Evolutionary conservation across 2,329 filamentous ascomycete species (phyloP), one percentile per base, ranked within the genome.

Genomic region (Penicillium sp.): DNA sequence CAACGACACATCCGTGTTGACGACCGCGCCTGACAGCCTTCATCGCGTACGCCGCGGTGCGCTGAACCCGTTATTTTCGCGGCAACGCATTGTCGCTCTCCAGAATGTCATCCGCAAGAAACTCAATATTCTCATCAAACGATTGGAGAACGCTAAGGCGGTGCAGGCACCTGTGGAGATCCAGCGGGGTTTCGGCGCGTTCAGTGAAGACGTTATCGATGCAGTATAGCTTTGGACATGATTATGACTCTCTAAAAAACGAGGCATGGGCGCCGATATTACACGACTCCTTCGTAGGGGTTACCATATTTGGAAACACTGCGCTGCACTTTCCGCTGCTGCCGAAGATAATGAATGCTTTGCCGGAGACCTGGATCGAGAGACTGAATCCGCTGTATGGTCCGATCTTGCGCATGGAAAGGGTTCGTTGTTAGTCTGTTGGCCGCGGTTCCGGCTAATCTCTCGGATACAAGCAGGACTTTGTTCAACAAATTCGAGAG

Each of bases 1-100:
- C 29, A 67, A 66, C 35, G 52, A 62, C 11, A 62, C 55, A 5
- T 64, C 58, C 3, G 54, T 61, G 9, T 62, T 69, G 19, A 53
- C 70, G 6, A 81, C 78, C 0, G 66, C 74, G 21, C 67, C 73
- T 13, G 75, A 79, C 60, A 71, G 78, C 38, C 63, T 75, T 13
- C 80, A 82, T 61, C 76, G 78, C 4, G 69, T 72, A n/a, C 73
- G 80, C 9, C 76, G 80, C 26, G 72, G 65, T 5, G 74, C 76
- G 1, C 62, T 82, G 41, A 80, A 76, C 50, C 75, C 75, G 0
- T 82, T 80, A 71, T 83, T 82, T 66, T 79, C 79, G 2, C 74
- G 72, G 35, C 71, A 72, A 7, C 73, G 73, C 15, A 74, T 82
- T 19, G 61, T 67, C 5, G 63, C 64, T 7, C 68, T 79, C 3